Evolutionary conservation across 1,284 basidiomycete species (phyloP).

Genomic region (Cutaneotrichosporon sp.): DNA sequence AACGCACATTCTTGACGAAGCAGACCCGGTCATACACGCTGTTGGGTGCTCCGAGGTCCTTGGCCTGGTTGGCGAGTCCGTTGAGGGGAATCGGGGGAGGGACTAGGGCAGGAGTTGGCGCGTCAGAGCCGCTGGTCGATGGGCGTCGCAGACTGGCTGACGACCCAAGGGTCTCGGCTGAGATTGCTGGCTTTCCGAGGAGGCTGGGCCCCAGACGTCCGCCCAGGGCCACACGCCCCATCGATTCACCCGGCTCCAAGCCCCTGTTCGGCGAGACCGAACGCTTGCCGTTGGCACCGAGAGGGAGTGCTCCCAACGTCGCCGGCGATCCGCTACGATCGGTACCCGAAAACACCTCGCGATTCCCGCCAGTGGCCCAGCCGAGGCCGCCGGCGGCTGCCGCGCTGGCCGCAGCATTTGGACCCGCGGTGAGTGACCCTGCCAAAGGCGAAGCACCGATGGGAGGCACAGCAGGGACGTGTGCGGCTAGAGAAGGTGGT

Average conservation of each 20-base stretch:
- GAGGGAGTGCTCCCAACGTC: not conserved
- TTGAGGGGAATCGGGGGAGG: conserved; percentile 31
- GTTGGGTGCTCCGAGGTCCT: conserved; percentile 41
- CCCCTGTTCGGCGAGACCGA: conserved; percentile 4
- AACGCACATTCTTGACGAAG: conserved; percentile 63
- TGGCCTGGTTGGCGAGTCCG: conserved; percentile 39
- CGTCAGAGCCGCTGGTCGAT: conserved; percentile 2
- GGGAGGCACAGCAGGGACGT: conserved; percentile 26
- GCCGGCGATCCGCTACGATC: conserved; percentile 4
- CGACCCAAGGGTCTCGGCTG: conserved; percentile 6
- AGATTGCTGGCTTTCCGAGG: conserved; percentile 6
- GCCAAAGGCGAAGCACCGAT: conserved; percentile 47
- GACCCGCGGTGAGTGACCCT: conserved; percentile 37
- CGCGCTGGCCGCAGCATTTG: not conserved
- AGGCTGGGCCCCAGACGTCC: conserved; percentile 3
- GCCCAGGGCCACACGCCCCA: not conserved
- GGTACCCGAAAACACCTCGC: not conserved
- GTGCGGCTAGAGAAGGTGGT: conserved; percentile 20
- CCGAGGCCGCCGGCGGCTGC: not conserved
- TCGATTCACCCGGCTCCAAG: not conserved
- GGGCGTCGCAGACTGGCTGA: not conserved
- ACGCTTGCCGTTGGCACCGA: conserved; percentile 8
- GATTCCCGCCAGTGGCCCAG: conserved; percentile 1
- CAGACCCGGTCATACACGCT: conserved; percentile 58
- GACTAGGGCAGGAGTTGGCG: conserved; percentile 6